Conservation (phyloP, 2,329 filamentous ascomycete genomes). For the Kalaharituber pfeilii region DNA sequence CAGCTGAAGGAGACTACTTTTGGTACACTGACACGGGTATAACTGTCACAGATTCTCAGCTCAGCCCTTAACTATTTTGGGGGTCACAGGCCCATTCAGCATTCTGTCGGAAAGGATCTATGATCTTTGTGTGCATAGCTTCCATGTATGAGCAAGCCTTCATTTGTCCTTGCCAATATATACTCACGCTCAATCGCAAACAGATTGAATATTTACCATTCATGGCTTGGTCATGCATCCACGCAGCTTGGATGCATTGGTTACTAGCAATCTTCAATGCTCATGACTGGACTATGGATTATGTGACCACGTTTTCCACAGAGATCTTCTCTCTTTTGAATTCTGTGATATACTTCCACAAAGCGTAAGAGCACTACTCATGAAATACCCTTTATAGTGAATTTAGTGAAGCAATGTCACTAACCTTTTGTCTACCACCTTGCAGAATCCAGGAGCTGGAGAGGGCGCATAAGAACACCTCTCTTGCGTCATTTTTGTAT, state of each 20-base stretch:
- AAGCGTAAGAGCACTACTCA: conserved; percentile 30
- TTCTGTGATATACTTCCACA: conserved; percentile 52
- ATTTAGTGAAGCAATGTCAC: background rate
- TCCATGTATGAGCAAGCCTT: conserved; percentile 31
- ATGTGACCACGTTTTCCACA: conserved; percentile 48
- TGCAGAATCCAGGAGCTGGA: conserved; percentile 40
- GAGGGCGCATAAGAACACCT: conserved; percentile 39
- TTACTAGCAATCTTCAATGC: conserved; percentile 48
- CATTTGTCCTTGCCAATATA: background rate
- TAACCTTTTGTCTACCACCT: background rate
- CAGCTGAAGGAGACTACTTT: background rate
- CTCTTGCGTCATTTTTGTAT: conserved; percentile 47
- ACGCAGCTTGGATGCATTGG: conserved; percentile 48
- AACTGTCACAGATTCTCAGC: conserved; percentile 33
- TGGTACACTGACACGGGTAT: background rate
- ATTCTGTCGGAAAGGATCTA: conserved; percentile 50
- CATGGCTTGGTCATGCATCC: conserved; percentile 51
- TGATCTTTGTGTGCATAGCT: conserved; percentile 37
- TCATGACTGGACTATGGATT: conserved; percentile 53
- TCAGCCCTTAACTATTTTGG: conserved; percentile 47
- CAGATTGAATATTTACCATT: conserved; percentile 45
- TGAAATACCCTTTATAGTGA: too few species aligned
- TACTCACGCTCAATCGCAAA: background rate
- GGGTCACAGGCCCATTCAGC: conserved; percentile 50
- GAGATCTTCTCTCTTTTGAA: conserved; percentile 51